Evolutionary conservation across 2,329 filamentous ascomycete genomes (phyloP).

Genomic region (Ophiocordyceps camponoti-rufipedis): DNA sequence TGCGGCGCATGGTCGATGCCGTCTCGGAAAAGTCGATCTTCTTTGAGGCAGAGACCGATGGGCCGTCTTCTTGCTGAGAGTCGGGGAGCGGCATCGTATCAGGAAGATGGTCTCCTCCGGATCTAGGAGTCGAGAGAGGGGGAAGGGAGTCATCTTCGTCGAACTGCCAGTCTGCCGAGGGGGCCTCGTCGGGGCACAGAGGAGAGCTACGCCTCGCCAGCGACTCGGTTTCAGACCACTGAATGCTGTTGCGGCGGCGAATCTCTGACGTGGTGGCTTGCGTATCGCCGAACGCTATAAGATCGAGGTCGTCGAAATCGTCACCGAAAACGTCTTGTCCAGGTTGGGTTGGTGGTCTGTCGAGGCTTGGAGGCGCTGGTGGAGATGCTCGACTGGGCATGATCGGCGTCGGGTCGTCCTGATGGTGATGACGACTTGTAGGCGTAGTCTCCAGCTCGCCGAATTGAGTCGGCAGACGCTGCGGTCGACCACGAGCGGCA

Average conservation of each 20-base stretch:
- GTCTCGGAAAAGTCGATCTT: constrained; percentile 17
- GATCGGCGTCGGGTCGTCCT: neutral
- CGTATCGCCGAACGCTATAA: neutral
- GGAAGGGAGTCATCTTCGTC: constrained; percentile 5
- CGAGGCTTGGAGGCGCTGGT: neutral
- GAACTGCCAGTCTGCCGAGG: constrained; percentile 8
- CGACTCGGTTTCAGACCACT: constrained; percentile 4
- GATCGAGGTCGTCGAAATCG: neutral
- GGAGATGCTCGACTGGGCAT: no score
- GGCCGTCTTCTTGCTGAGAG: neutral
- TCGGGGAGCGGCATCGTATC: constrained; percentile 12
- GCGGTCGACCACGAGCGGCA: constrained; percentile 1
- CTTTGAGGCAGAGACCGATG: neutral
- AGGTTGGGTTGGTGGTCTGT: neutral
- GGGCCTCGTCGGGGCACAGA: constrained; percentile 3
- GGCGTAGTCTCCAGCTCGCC: constrained; percentile 16
- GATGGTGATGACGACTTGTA: constrained; percentile 7
- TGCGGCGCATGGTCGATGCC: constrained; percentile 14
- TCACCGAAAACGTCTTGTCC: neutral
- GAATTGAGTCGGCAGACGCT: constrained; percentile 6
- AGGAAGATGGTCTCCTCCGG: constrained; percentile 9
- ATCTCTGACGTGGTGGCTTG: neutral
- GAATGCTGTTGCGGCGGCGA: neutral
- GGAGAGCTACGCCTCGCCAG: constrained; percentile 13
- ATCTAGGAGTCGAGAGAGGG: constrained; percentile 11